Conservation (phyloP, 306 rosid genomes). For the Cercis canadensis region DNA sequence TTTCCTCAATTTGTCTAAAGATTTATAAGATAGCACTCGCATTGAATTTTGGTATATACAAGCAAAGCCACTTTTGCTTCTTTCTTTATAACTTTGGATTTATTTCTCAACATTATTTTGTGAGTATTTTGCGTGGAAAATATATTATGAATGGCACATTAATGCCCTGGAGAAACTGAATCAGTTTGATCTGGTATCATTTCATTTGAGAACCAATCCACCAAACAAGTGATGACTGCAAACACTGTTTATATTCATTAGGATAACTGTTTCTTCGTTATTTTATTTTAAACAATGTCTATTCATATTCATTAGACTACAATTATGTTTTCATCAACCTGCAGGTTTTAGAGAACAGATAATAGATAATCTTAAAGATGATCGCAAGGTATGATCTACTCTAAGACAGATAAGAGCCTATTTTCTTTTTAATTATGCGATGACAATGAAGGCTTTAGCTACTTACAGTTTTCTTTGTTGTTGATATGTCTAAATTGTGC, state of each 20-base stretch:
- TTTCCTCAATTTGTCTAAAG: background rate
- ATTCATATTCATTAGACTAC: background rate
- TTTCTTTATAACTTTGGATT: no score
- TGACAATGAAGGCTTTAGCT: constrained; percentile 23
- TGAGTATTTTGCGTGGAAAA: no score
- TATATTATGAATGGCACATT: no score
- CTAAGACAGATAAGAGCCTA: constrained; percentile 18
- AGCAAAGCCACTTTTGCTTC: no score
- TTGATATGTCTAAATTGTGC: constrained; percentile 45
- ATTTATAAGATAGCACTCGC: no score
- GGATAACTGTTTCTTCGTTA: constrained; percentile 5
- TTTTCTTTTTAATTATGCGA: constrained; percentile 21
- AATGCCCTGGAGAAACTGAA: no score
- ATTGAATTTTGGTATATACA: no score
- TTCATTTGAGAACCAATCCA: constrained; percentile 17
- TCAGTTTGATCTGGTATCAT: no score
- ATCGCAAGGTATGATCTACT: constrained; percentile 62
- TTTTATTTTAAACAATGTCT: constrained; percentile 4
- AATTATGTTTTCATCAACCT: constrained; percentile 43
- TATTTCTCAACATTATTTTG: no score
- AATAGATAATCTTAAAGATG: constrained; percentile 83
- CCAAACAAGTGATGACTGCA: no score
- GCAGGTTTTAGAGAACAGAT: constrained; percentile 87
- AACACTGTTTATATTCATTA: no score
- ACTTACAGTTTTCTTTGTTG: constrained; percentile 1